phyloP scores from a whole-genome alignment of 495 filamentous ascomycete genomes.

The Viridothelium virens region DNA sequence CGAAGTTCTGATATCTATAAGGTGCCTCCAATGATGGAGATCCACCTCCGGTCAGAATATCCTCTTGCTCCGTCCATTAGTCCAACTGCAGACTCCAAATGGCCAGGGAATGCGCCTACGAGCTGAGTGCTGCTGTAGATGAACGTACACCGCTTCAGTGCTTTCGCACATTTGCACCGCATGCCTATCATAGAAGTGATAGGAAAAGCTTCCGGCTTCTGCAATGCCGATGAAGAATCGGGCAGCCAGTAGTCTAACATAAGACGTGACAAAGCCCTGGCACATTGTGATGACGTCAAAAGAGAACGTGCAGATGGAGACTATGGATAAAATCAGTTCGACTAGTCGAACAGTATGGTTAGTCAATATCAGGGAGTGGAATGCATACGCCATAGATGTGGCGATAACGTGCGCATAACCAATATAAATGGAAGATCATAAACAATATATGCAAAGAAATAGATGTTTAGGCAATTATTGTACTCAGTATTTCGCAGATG shows the following conservation, averaged over 20 bases:
- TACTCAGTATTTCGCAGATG: background rate
- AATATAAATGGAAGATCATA: background rate
- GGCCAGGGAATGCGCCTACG: slow-evolving; percentile 13
- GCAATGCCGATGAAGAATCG: slow-evolving; percentile 49
- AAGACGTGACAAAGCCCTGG: slow-evolving; percentile 33
- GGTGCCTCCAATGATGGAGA: slow-evolving; percentile 21
- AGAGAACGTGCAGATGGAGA: background rate
- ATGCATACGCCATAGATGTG: background rate
- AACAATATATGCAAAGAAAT: background rate
- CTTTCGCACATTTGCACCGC: slow-evolving; percentile 18
- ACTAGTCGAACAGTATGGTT: background rate
- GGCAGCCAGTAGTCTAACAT: slow-evolving; percentile 42
- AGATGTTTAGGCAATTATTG: slow-evolving; percentile 4
- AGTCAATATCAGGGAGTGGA: background rate
- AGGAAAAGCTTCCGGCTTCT: slow-evolving; percentile 42
- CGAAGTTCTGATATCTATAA: background rate
- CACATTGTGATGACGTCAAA: slow-evolving; percentile 17
- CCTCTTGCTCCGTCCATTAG: slow-evolving; percentile 20
- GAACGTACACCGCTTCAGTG: slow-evolving; percentile 19
- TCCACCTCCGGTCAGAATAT: slow-evolving; percentile 20
- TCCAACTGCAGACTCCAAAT: slow-evolving; percentile 14
- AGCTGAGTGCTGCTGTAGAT: slow-evolving; percentile 15
- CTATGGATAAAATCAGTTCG: background rate
- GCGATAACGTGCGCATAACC: background rate
- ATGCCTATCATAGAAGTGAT: slow-evolving; percentile 18